Evolutionary conservation across 2,329 filamentous ascomycete genomes (phyloP).

Genomic region (Alternaria triticina): DNA sequence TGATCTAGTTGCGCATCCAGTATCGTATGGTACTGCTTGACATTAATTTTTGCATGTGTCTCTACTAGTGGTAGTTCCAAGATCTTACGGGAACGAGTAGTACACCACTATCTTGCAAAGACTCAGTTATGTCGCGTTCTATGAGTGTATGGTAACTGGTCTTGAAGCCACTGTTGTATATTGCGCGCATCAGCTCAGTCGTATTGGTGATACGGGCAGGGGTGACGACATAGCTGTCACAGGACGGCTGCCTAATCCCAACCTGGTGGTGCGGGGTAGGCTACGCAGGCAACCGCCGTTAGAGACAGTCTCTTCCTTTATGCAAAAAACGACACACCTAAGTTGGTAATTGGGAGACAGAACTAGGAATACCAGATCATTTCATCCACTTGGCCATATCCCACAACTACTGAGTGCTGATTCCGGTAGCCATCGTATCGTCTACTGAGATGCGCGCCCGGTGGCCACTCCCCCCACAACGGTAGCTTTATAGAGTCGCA

Average conservation of each 20-base stretch:
- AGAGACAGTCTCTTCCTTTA: background rate
- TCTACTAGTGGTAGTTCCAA: no score
- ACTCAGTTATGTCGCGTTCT: no score
- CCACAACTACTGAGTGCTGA: background rate
- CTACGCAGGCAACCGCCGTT: background rate
- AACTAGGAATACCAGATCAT: no score
- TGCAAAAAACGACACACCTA: no score
- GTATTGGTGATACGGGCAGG: background rate
- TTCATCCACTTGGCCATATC: no score
- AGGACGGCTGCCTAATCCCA: background rate
- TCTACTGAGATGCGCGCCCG: no score
- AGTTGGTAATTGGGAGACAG: no score
- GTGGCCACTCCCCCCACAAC: background rate
- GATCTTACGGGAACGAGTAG: no score
- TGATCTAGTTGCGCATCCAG: fast-evolving
- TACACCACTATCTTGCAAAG: no score
- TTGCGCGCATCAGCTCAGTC: no score
- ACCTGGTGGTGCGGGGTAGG: background rate
- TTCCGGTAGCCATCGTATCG: background rate
- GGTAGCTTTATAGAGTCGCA: background rate
- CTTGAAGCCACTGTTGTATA: no score
- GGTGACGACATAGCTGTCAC: background rate
- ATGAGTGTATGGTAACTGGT: no score
- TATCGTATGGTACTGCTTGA: background rate
- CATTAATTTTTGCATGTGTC: background rate